Evolutionary conservation across 371 early-diverging fungal genomes (phyloP), one percentile per base, ranked within the genome.

Genomic region (Blakeslea trispora): DNA sequence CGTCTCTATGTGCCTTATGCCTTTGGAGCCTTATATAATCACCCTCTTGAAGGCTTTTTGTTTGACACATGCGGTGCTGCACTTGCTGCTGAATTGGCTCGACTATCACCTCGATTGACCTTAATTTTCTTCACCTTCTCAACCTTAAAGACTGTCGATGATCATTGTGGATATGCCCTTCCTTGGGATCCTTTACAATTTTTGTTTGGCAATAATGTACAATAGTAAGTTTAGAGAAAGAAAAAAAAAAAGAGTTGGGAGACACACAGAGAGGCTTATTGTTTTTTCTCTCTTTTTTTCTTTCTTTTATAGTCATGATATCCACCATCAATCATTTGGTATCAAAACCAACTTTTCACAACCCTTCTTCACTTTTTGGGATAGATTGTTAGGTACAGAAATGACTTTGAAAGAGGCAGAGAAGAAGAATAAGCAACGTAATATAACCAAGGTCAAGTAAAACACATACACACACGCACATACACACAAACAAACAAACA

Each of bases 341-440:
- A 78, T 84, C 64, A 86, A 86, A 65, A 81, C 65, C 64, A 86
- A 86, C 71, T 84, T 78, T 60, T 76, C 79, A 6, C 83, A 87
- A 65, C 89, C 90, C 13, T 91, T 87, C 66, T 89, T 89, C 66
- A 89, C 87, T 2, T 81, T 85, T 56, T 91, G 91, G 91, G 91
- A 91, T 65, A 59, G 57, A 37, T 13, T 69, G 18, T 49, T 75
- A 34, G 63, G 62, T 5, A 71, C 75, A 2, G 64, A 64, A 47
- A 59, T 64, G 59, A 35, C 59, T 32, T 50, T 64, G 39, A 42
- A 59, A 37, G 59, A 64, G 48, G 63, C 55, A 23, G 45, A 45
- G 23, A 61, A 61, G 37, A 54, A 47, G 31, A 50, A 48, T 15
- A 42, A 39, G 47, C 53, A 52, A 18, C 37, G 37, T 14, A 37